Base-by-base conservation (phyloP, 305 asterid species). In the Ajuga reptans region DNA sequence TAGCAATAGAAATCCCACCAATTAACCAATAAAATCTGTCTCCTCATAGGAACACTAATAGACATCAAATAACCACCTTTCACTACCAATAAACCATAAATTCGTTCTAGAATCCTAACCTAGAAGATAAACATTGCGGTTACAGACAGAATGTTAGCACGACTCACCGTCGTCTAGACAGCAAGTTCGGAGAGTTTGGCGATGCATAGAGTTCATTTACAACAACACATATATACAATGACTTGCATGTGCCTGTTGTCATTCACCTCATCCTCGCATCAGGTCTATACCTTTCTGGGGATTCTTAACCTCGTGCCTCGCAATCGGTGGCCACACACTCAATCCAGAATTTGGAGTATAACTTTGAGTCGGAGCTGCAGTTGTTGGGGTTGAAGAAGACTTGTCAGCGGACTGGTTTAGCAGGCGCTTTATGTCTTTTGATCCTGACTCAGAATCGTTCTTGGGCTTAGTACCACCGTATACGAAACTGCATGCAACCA, bases 401-500 rank as follows among this genome's bases (percentile, higher is more conserved):
- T 78, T 79, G 52, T 85, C 89, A 29, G 68, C 82, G 51, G 85
- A 69, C 65, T 78, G 83, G 9, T 77, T 79, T 1, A 71, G 14
- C 5, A 57, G 29, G n/a, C 58, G 69, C 8, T 77, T 80, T 21
- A 82, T 84, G 0, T 79, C 92, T 67, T 73, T 67, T 3, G 70
- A 50, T 31, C 64, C 86, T 0, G 80, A 71, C 49, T 83, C 96
- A 0, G 72, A 17, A 68, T 80, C 84, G 76, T 31, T 68, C 83
- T 85, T 88, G 17, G 76, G 85, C 73, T 90, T 88, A 12, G 86
- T 62, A 47, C 84, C 75, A 21, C 93, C 94, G 58, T 90, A 89
- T 14, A 92, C 94, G 60, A 93, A 90, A 75, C 99, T 93, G 86
- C 97, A 87, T 1, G 81, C 91, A 16, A 89, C 90, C 11, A 91